phyloP scores from a whole-genome alignment of 2,329 filamentous ascomycete genomes.

The Aspergillus quadricinctus region DNA sequence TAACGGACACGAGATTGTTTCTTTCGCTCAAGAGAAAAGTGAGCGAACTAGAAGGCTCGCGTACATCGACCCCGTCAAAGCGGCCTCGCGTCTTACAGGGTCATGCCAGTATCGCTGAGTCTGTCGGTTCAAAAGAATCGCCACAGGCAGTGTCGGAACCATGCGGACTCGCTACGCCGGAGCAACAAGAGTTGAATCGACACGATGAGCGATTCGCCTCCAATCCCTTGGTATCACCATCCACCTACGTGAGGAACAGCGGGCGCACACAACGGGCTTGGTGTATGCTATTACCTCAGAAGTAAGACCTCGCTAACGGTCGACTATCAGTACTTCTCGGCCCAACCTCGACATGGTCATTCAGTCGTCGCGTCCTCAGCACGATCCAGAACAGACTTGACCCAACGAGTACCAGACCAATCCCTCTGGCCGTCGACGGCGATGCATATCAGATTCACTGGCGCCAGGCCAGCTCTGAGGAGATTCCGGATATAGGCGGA shows the following conservation, averaged over 20 bases:
- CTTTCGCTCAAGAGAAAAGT: slow-evolving; percentile 15
- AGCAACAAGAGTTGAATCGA: slow-evolving; percentile 5
- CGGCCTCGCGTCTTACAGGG: neutral
- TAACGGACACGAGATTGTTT: slow-evolving; percentile 8
- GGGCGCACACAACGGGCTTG: slow-evolving; percentile 9
- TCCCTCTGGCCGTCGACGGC: slow-evolving; percentile 41
- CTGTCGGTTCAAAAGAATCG: neutral
- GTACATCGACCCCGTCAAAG: neutral
- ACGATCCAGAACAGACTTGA: slow-evolving; percentile 46
- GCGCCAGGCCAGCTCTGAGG: slow-evolving; percentile 37
- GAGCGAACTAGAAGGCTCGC: slow-evolving; percentile 12
- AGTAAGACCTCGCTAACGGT: neutral
- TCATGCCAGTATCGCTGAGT: neutral
- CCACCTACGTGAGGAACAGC: slow-evolving; percentile 26
- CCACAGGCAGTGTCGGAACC: neutral
- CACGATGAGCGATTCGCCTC: slow-evolving; percentile 27
- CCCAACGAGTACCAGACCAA: slow-evolving; percentile 32
- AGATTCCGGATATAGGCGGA: slow-evolving; percentile 26
- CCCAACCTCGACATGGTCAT: slow-evolving; percentile 54
- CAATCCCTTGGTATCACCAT: slow-evolving; percentile 21
- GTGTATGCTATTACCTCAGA: slow-evolving; percentile 3
- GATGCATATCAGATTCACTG: slow-evolving; percentile 47
- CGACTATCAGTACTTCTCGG: slow-evolving; percentile 45
- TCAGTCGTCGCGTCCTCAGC: slow-evolving; percentile 45
- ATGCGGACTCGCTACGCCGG: slow-evolving; percentile 1